phyloP scores from a whole-genome alignment of 108 stramenopile species.

The Cyclotella distinguenda region DNA sequence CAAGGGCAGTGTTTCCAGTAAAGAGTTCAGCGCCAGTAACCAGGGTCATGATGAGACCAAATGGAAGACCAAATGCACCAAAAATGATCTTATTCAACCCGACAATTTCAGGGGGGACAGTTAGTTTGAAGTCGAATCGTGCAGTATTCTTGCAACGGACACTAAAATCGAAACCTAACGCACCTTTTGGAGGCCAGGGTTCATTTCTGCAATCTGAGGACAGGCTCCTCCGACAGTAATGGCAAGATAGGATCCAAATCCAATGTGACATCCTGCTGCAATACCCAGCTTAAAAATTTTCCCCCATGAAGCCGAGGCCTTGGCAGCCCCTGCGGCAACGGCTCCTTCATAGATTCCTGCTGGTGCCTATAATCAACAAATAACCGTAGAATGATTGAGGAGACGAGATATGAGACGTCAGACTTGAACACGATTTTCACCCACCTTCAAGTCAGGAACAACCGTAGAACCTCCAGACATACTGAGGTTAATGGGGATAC shows the following conservation, averaged over 20 bases:
- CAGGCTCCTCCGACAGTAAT: slow-evolving; percentile 85
- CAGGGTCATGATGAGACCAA: slow-evolving; percentile 87
- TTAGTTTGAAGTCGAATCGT: no score
- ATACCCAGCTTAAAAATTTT: slow-evolving; percentile 87
- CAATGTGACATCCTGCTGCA: slow-evolving; percentile 85
- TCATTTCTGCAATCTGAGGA: slow-evolving; percentile 76
- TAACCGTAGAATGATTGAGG: not conserved
- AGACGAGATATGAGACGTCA: no score
- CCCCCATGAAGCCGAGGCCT: slow-evolving; percentile 59
- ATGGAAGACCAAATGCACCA: slow-evolving; percentile 83
- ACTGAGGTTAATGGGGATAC: slow-evolving; percentile 36
- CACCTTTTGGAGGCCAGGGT: slow-evolving; percentile 87
- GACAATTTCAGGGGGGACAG: no score
- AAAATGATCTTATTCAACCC: slow-evolving; percentile 73
- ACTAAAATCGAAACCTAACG: no score
- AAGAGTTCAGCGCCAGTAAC: slow-evolving; percentile 64
- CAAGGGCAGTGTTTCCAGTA: slow-evolving; percentile 82
- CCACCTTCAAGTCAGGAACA: slow-evolving; percentile 55
- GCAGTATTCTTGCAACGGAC: no score
- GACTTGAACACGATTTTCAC: not conserved
- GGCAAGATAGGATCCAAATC: slow-evolving; percentile 83
- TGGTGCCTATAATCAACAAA: slow-evolving; percentile 55
- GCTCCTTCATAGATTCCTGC: slow-evolving; percentile 75
- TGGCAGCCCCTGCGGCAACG: slow-evolving; percentile 78
- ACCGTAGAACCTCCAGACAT: slow-evolving; percentile 58